Conservation (phyloP, 768 basidiomycete species). For the Coprinopsis sp. region DNA sequence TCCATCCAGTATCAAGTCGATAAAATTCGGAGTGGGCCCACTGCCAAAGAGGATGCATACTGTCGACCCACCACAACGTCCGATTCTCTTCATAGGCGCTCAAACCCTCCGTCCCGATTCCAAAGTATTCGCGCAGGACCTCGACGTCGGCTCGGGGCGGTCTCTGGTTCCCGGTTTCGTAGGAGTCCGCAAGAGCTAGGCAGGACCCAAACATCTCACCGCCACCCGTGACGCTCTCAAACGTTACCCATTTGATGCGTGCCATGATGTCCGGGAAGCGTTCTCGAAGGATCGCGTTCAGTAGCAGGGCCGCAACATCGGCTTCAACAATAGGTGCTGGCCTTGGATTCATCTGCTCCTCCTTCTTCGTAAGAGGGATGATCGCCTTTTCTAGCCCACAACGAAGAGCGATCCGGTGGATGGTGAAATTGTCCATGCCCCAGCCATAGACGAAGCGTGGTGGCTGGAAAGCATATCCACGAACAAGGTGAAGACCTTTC, state of each 20-base stretch:
- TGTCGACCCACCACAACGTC: not conserved
- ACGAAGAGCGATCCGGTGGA: not conserved
- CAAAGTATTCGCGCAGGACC: not conserved
- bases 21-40: no score
- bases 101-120: not conserved
- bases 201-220: not conserved
- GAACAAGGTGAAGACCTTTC: not conserved
- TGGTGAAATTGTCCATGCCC: not conserved
- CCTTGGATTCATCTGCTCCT: not conserved
- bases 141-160: not conserved
- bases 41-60: not conserved
- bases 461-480: not conserved
- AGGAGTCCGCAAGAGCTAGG: not conserved
- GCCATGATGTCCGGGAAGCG: not conserved
- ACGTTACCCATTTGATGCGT: not conserved
- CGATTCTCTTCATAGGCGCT: not conserved
- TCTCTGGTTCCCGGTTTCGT: not conserved
- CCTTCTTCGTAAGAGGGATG: no score
- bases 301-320: no score
- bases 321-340: no score
- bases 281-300: not conserved
- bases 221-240: not conserved
- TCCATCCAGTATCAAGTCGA: no score
- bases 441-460: not conserved
- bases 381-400: not conserved